phyloP scores from a whole-genome alignment of 2,329 filamentous ascomycete species.

The Xylariaceae sp. region DNA sequence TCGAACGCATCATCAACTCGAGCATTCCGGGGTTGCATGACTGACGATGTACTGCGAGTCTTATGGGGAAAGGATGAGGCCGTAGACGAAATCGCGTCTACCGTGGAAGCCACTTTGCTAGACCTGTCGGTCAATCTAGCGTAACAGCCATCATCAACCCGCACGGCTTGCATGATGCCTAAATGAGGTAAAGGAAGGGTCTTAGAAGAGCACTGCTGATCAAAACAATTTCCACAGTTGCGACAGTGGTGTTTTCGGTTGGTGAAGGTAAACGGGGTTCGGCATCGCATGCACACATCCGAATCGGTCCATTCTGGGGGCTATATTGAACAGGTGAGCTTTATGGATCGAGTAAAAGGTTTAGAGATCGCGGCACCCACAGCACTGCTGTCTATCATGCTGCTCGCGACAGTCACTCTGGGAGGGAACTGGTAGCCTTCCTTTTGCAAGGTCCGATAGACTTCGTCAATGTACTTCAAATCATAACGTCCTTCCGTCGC shows the following conservation, averaged over 20 bases:
- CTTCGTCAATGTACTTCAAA: conserved; percentile 84
- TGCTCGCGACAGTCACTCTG: conserved; percentile 84
- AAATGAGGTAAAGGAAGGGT: conserved; percentile 87
- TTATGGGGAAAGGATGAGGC: conserved; percentile 60
- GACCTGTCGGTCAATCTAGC: conserved; percentile 83
- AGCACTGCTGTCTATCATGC: conserved; percentile 96
- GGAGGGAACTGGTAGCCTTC: conserved; percentile 93
- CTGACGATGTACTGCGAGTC: conserved; percentile 66
- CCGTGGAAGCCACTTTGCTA: conserved; percentile 47
- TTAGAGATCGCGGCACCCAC: conserved; percentile 58
- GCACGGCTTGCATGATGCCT: conserved; percentile 87
- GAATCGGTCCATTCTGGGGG: conserved; percentile 98
- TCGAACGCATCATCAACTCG: conserved; percentile 91
- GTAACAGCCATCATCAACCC: conserved; percentile 96
- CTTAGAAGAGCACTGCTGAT: conserved; percentile 93
- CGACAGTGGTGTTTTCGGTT: conserved; percentile 98
- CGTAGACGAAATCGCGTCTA: conserved; percentile 53
- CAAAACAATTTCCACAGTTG: conserved; percentile 98
- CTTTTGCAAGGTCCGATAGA: conserved; percentile 80
- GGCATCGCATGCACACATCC: conserved; percentile 97
- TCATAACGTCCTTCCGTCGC: conserved; percentile 87
- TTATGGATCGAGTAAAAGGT: neutral
- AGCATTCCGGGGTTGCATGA: conserved; percentile 88
- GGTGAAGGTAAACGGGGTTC: conserved; percentile 94
- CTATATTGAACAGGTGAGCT: conserved; percentile 52